Evolutionary conservation across 2,329 filamentous ascomycete species (phyloP), one percentile per base, ranked within the genome.

Genomic region (Cladosporium phlei): DNA sequence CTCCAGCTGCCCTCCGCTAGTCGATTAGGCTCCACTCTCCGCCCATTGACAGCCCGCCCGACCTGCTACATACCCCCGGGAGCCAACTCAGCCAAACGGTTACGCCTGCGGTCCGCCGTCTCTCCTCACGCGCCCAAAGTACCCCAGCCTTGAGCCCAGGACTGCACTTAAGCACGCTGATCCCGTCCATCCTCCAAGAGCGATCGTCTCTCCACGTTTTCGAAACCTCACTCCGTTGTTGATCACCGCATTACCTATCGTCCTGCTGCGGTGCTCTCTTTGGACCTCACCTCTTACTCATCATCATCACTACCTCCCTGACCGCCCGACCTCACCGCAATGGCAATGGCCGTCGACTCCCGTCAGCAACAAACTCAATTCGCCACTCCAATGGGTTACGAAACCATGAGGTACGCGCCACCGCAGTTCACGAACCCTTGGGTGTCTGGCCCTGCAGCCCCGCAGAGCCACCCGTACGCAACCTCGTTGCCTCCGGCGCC

Each of bases 311-410:
- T 49, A 47, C 54, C 46, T 55, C 55, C 55, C 53, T 51, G 48
- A 53, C 52, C 42, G 46, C 17, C 46, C 43, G 33, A 25, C 39
- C 22, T 39, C 37, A 42, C 45, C 59, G 59, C 54, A 56, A 95
- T 95, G 89, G 93, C 88, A 73, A 95, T 95, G 88, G 87, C 90
- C 69, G 81, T 95, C 75, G 88, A 95, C 73, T 82, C 82, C 63
- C 86, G 89, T 69, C 88, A 91, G 72, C 87, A 74, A 57, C 87
- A 74, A 57, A 86, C 72, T 55, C 68, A 68, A 82, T 55, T 51
- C 35, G 67, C 87, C 85, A 72, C 86, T 79, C 79, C 78, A 66
- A 77, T 95, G 73, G 82, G 80, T 68, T 93, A 91, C 75, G 87
- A 91, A 67, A 77, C 80, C 66, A 82, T 89, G 76, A 82, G 86